A percentile compares a stretch with the other conserved stretches of the same genome.
Evolutionary conservation across 768 basidiomycete genomes (phyloP).

Genomic region (Thelephora ganbajun): DNA sequence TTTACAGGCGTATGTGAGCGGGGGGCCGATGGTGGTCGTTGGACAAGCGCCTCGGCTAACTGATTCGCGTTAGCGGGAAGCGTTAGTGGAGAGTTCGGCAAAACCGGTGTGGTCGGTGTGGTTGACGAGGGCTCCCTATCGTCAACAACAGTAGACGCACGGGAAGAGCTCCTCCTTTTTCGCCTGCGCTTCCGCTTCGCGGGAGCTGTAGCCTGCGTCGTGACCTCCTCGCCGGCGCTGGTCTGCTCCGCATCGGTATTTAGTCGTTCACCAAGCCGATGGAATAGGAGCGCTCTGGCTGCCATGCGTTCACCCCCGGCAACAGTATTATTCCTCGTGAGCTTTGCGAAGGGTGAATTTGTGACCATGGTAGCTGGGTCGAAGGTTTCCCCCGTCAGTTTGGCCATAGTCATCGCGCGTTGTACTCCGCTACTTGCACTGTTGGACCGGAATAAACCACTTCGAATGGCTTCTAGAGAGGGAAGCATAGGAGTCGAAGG

Average conservation of each 20-base stretch:
- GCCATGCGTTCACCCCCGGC: constrained; percentile 69
- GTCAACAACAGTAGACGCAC: constrained; percentile 31
- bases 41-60: constrained; percentile 9
- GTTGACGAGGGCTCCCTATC: constrained; percentile 23
- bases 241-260: constrained; percentile 47
- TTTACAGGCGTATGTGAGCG: constrained; percentile 3
- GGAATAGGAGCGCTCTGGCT: constrained; percentile 55
- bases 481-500: constrained; percentile 58
- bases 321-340: constrained; percentile 62
- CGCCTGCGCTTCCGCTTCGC: constrained; percentile 44
- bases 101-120: constrained; percentile 46
- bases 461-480: constrained; percentile 65
- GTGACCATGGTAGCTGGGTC: constrained; percentile 41
- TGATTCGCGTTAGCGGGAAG: constrained; percentile 18
- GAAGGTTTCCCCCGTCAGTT: constrained; percentile 65
- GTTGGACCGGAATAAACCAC: constrained; percentile 77
- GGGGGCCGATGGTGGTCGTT: constrained; percentile 1
- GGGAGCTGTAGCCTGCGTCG: constrained; percentile 23
- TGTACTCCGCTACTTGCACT: constrained; percentile 50
- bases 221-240: constrained; percentile 15
- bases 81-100: constrained; percentile 36
- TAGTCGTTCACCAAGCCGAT: constrained; percentile 40
- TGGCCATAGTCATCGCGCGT: constrained; percentile 67
- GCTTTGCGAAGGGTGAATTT: constrained; percentile 16
- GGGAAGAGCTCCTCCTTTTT: constrained; percentile 26